A percentile compares a stretch with the other conserved stretches of the same genome.
Conservation (phyloP, 768 basidiomycete genomes). For the Tricholoma terreum region DNA sequence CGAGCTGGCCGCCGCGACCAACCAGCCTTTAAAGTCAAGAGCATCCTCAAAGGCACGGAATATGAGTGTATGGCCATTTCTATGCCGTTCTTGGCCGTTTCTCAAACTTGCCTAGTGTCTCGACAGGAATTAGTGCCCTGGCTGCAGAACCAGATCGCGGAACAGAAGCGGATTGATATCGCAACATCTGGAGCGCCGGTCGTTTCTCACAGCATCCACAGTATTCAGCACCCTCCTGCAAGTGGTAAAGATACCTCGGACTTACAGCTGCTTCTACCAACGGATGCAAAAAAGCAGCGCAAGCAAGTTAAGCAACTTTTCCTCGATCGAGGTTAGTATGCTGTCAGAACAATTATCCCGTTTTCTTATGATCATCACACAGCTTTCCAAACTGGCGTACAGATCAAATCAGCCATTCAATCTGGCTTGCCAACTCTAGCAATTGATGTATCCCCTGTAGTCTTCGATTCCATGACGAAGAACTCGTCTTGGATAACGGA, state of each 20-base stretch:
- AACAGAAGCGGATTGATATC: conserved; percentile 74
- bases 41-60: conserved; percentile 75
- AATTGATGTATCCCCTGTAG: conserved; percentile 57
- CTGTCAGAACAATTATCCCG: background rate
- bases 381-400: conserved; percentile 64
- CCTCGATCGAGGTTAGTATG: conserved; percentile 56
- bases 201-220: conserved; percentile 41
- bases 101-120: conserved; percentile 30
- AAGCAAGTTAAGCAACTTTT: conserved; percentile 70
- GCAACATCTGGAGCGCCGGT: conserved; percentile 56
- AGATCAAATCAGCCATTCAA: conserved; percentile 58
- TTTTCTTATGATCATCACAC: background rate
- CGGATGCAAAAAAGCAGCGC: conserved; percentile 70
- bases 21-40: conserved; percentile 78
- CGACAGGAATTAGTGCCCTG: conserved; percentile 70
- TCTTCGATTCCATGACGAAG: conserved; percentile 63
- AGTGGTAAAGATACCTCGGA: conserved; percentile 33
- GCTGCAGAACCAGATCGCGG: conserved; percentile 74
- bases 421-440: conserved; percentile 66
- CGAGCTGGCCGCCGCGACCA: conserved; percentile 56
- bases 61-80: conserved; percentile 52
- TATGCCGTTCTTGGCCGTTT: background rate
- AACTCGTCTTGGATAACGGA: conserved; percentile 65
- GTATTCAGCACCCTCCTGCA: conserved; percentile 28
- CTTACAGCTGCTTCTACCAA: conserved; percentile 65